These are phyloP conservation scores for Pinus albicaulis DNA, from an alignment of 75 land plant genomes.

Conservation along the genomic window DNA sequence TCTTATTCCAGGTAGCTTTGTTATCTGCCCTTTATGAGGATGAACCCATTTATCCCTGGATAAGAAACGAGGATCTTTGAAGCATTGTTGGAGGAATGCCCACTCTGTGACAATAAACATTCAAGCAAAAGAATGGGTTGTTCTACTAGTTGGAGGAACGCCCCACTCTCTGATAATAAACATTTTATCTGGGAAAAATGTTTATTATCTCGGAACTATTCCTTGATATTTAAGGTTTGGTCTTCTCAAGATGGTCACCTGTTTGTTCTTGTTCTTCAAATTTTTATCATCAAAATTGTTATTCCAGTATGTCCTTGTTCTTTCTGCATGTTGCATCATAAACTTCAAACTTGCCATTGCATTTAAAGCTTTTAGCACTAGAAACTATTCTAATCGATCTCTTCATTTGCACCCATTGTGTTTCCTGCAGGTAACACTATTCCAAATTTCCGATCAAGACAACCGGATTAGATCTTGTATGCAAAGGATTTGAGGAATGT, in stretches of 20 bases:
- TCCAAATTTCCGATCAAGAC: too few species aligned
- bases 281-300: too few species aligned
- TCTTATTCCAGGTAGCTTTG: slow-evolving; percentile 1
- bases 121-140: too few species aligned
- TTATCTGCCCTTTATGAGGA: slow-evolving; percentile 2
- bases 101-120: too few species aligned
- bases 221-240: not conserved
- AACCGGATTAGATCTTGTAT: too few species aligned
- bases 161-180: not conserved
- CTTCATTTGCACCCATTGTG: too few species aligned
- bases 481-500: too few species aligned
- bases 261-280: not conserved
- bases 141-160: too few species aligned
- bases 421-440: too few species aligned
- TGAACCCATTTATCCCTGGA: not conserved
- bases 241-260: not conserved
- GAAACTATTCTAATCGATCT: too few species aligned
- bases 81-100: not conserved
- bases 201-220: not conserved
- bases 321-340: not conserved
- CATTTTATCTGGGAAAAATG: not conserved
- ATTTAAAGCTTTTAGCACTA: not conserved
- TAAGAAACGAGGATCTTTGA: not conserved
- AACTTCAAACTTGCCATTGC: not conserved
- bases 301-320: too few species aligned